Evolutionary conservation across 192 early-diverging fungal species (phyloP), one percentile per base, ranked within the genome.

Genomic region (Backusella tarrabulga): DNA sequence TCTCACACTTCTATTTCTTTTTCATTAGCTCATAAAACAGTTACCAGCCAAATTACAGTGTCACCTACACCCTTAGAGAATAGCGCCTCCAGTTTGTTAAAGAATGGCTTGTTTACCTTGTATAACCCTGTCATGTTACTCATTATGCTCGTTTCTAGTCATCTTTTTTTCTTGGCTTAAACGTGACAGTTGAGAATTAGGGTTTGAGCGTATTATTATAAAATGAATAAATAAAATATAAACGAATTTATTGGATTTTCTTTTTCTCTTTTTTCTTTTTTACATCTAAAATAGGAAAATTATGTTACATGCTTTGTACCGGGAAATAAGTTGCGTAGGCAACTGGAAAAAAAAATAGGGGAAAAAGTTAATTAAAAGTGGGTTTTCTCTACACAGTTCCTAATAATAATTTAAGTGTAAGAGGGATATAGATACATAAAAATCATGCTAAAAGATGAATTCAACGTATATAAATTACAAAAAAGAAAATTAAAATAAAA

Each of bases 401-500:
- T 21, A 44, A 23, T 21, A 54, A 21, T 54, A 54, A 54, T 23
- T 54, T 54, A 21, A 60, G 8, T 60, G 21, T 60, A 26, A 60
- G 54, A 60, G 54, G 26, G 21, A 63, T 63, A 63, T 63, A 63
- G 56, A 63, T 63, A 63, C 46, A 26, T 63, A 11, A 63, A 12
- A 63, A 63, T 29, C 23, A 26, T 63, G 26, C 29, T 9, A 29
- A 63, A 32, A 63, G 12, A 63, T 63, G 56, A 26, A 63, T 63
- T 63, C 56, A 63, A 63, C 23, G 21, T 63, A 63, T 63, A 63
- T 50, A 50, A 50, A 36, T 19, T 69, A 69, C n/a, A 69, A 69
- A 69, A 69, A 36, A 40, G 9, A 15, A 35, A 35, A 68, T 17
- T 68, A 12, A 38, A 38, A 40, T 15, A 40, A 40, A 69, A 36